Evolutionary conservation across 75 land plant species (phyloP).

Genomic region (Cunninghamia lanceolata): DNA sequence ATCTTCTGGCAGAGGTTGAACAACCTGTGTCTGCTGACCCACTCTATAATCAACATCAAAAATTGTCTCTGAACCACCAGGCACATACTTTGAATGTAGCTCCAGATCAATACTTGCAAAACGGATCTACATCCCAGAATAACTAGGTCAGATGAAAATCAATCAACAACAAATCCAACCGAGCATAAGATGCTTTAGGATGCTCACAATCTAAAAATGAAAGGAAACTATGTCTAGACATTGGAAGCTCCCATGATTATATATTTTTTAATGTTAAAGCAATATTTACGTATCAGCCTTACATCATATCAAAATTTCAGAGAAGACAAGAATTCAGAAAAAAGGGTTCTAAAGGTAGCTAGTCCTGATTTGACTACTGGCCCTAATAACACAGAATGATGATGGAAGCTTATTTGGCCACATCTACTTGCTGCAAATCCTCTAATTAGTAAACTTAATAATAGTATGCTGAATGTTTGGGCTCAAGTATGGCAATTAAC

Average conservation of each 20-base stretch:
- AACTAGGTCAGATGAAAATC: slow-evolving; percentile 3
- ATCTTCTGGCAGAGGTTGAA: slow-evolving; percentile 50
- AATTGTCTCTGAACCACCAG: slow-evolving; percentile 44
- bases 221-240: background rate
- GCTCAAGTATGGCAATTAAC: background rate
- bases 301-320: background rate
- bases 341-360: background rate
- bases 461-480: background rate
- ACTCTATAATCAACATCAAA: slow-evolving; percentile 58
- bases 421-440: background rate
- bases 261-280: background rate
- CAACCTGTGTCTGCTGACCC: slow-evolving; percentile 37
- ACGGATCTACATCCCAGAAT: slow-evolving; percentile 17
- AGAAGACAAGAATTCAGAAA: background rate
- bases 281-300: background rate
- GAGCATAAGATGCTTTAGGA: background rate
- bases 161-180: background rate
- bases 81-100: slow-evolving; percentile 46
- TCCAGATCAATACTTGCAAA: slow-evolving; percentile 64
- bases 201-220: background rate
- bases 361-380: background rate
- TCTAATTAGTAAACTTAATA: background rate
- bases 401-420: background rate
- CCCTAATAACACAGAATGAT: background rate
- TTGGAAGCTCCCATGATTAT: background rate